These are phyloP conservation scores for Leersia perrieri DNA, from an alignment of 176 grass and related monocot species.

Conservation along the genomic window DNA sequence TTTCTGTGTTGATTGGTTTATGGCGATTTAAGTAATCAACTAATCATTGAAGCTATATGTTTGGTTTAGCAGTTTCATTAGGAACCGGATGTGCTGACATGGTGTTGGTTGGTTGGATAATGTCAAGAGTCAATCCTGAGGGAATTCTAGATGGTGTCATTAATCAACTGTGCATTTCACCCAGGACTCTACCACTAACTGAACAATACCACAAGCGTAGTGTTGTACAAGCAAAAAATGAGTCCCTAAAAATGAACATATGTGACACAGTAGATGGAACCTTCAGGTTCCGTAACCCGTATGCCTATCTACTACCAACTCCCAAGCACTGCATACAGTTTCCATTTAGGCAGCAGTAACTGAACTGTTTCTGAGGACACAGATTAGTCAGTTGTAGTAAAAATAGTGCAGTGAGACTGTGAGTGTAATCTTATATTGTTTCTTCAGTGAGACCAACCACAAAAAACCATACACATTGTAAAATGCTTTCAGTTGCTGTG, in stretches of 20 bases:
- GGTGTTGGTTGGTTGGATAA: not conserved
- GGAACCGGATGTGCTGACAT: not conserved
- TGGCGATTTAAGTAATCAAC: not conserved
- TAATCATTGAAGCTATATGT: not conserved
- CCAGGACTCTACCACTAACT: not conserved
- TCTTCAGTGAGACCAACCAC: not conserved
- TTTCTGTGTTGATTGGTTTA: not conserved
- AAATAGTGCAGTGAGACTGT: not conserved
- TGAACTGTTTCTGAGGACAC: not conserved
- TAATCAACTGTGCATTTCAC: not conserved
- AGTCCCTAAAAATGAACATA: not conserved
- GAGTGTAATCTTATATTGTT: not conserved
- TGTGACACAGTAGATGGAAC: not conserved
- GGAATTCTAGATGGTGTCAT: not conserved
- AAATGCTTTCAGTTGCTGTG: not conserved
- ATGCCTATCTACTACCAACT: not conserved
- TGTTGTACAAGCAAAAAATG: not conserved
- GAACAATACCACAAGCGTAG: not conserved
- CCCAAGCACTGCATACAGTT: not conserved
- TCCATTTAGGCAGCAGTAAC: not conserved
- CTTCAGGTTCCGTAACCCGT: not conserved
- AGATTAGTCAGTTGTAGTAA: too few species aligned
- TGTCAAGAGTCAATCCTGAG: not conserved
- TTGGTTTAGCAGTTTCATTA: slow-evolving; percentile 5
- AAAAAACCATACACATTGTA: not conserved